Base-by-base conservation (phyloP, 2,329 filamentous ascomycete genomes). In the Penicillium sp. region DNA sequence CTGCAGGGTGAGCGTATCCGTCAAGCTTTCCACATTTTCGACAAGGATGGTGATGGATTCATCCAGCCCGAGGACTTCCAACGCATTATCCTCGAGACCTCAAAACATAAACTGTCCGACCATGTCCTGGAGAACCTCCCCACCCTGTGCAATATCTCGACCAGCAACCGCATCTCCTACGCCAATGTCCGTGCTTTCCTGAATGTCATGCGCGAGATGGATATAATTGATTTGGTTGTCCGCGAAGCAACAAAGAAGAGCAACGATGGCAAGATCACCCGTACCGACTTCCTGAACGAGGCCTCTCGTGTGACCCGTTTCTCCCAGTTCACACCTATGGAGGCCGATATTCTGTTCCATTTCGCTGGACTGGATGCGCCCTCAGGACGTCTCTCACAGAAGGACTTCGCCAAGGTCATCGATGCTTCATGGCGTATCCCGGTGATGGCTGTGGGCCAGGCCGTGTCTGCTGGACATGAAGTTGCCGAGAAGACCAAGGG, bases 121-220 rank as follows among this genome's bases (percentile, higher is more conserved):
- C 92, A 99, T 74, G 80, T 99, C 40, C 82, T 99, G 47, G 86
- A 92, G 63, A 93, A 97, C 75, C 83, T 99, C 45, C 86, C 89
- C 60, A 94, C 91, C 1, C 84, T 99, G 39, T 97, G 93, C 84
- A 97, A 97, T 77, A 96, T 97, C 72, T 91, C 90, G 8, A 81
- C 87, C 34, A 87, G 91, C 59, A 94, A 86, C 79, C 96, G 95
- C 78, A 94, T 99, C 65, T 97, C 92, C 7, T 99, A 99, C 71
- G 91, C 94, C 72, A 97, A 96, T 71, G 94, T 99, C 32, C 86
- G 94, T 63, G 94, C 94, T 37, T 99, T 99, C 79, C 92, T 96
- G 79, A 99, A 99, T 73, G 87, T 99, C 75, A 93, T 99, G 66
- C 87, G 89, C 68, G 92, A 97, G 77, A 97, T 99, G 90, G 94